Conservation (phyloP, 139 green algal species). For the Diplosphaera chodatii region DNA sequence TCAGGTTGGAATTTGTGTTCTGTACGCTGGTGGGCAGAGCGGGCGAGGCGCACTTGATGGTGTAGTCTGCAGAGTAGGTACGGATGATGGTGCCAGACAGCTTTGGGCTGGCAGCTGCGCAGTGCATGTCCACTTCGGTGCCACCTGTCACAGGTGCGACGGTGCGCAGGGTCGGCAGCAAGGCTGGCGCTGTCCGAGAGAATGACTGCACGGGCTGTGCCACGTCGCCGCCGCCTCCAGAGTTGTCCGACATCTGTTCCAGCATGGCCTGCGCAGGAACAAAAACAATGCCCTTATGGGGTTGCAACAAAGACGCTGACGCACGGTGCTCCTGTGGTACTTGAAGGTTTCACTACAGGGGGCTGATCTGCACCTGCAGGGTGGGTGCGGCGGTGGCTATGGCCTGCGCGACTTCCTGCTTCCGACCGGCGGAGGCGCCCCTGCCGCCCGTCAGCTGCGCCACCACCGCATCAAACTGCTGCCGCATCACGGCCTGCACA, state of each 20-base stretch:
- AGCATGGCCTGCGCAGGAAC: not conserved
- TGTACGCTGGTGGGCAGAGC: no score
- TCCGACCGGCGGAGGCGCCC: not conserved
- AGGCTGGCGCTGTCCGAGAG: no score
- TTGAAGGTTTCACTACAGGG: no score
- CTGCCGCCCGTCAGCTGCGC: not conserved
- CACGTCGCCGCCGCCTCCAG: not conserved
- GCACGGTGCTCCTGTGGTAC: no score
- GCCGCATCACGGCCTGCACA: not conserved
- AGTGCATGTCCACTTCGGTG: no score
- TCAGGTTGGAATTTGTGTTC: no score
- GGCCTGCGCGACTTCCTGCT: not conserved
- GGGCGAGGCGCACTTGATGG: not conserved
- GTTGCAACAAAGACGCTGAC: no score
- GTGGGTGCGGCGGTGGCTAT: not conserved
- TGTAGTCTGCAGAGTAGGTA: not conserved
- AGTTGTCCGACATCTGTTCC: not conserved
- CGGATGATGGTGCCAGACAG: not conserved
- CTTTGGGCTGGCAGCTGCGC: no score
- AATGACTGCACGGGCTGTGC: not conserved
- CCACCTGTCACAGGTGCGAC: no score
- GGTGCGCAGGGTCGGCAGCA: no score
- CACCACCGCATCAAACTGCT: not conserved
- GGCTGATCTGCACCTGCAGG: not conserved
- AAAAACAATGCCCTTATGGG: no score